These are phyloP conservation scores for Naganishia sp. DNA, from an alignment of 1,284 basidiomycete species.

Conservation along the genomic window DNA sequence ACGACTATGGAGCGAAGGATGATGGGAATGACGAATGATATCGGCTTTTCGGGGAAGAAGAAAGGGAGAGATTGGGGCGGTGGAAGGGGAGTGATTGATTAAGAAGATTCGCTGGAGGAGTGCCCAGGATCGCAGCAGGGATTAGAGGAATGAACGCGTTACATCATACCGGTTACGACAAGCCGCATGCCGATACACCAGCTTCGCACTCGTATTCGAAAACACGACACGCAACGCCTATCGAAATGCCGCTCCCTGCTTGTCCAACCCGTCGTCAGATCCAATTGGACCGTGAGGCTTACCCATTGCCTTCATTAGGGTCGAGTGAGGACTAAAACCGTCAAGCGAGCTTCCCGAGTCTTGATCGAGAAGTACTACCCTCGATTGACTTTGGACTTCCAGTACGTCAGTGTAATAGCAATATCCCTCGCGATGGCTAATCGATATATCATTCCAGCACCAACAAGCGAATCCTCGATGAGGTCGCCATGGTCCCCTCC, in stretches of 20 bases:
- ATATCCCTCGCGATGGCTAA: not conserved
- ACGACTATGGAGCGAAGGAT: not conserved
- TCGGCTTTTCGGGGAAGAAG: not conserved
- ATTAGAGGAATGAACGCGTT: not conserved
- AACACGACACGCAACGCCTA: too few species aligned
- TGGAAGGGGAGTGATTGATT: not conserved
- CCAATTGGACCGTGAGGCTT: not conserved
- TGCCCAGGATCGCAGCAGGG: not conserved
- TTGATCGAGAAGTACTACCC: constrained; percentile 99
- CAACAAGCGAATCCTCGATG: constrained; percentile 99
- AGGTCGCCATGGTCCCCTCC: constrained; percentile 95
- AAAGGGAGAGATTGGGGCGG: not conserved
- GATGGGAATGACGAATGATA: not conserved
- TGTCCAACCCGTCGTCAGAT: not conserved
- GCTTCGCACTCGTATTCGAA: not conserved
- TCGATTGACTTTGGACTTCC: constrained; percentile 92
- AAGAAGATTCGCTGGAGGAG: not conserved
- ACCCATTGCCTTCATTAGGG: constrained; percentile 62
- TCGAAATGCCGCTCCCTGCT: not conserved
- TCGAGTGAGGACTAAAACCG: constrained; percentile 99
- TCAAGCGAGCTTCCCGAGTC: constrained; percentile 98
- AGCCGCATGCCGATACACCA: not conserved
- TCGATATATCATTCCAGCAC: constrained; percentile 58
- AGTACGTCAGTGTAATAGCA: constrained; percentile 54
- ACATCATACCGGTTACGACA: not conserved